Percentiles rank a stretch among this genome's conserved stretches.
Evolutionary conservation across 1,284 basidiomycete genomes (phyloP).

Genomic region (Pyrrhoderma lamaoense): DNA sequence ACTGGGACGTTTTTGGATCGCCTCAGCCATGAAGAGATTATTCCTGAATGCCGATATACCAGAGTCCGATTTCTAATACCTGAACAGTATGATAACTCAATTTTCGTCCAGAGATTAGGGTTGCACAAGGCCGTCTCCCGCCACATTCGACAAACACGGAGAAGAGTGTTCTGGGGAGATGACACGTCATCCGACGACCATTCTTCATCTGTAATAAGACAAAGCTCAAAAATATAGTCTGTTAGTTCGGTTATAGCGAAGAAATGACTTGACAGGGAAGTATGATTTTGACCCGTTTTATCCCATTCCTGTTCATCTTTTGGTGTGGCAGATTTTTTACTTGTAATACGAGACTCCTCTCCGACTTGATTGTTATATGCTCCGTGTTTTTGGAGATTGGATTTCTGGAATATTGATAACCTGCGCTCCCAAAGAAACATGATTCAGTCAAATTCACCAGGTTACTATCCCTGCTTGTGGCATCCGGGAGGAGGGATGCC

Average conservation of each 20-base stretch:
- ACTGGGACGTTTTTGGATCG: neutral
- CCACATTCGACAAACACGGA: conserved; percentile 17
- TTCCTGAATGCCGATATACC: neutral
- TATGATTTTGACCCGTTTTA: too few relatives aligned
- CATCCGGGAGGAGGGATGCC: too few relatives aligned
- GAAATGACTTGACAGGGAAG: neutral
- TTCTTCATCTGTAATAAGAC: neutral
- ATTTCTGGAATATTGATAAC: too few relatives aligned
- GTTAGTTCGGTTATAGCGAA: conserved; percentile 7
- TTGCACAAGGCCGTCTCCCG: conserved; percentile 15
- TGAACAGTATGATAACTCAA: conserved; percentile 10
- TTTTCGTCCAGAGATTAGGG: conserved; percentile 17
- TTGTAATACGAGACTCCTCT: too few relatives aligned
- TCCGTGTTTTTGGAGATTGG: too few relatives aligned
- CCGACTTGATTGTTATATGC: too few relatives aligned
- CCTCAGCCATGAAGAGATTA: conserved; percentile 2
- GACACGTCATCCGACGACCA: conserved; percentile 3
- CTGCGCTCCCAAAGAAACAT: too few relatives aligned
- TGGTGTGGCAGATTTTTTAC: too few relatives aligned
- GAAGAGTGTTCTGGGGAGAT: conserved; percentile 10
- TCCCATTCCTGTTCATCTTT: too few relatives aligned
- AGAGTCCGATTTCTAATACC: neutral
- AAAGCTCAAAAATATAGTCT: conserved; percentile 2
- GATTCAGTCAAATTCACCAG: too few relatives aligned
- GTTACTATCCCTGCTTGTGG: too few relatives aligned